A percentile compares a stretch with the other conserved stretches of the same genome.
phyloP scores from a whole-genome alignment of 179 eudicot species.

The Beta lomatogona region DNA sequence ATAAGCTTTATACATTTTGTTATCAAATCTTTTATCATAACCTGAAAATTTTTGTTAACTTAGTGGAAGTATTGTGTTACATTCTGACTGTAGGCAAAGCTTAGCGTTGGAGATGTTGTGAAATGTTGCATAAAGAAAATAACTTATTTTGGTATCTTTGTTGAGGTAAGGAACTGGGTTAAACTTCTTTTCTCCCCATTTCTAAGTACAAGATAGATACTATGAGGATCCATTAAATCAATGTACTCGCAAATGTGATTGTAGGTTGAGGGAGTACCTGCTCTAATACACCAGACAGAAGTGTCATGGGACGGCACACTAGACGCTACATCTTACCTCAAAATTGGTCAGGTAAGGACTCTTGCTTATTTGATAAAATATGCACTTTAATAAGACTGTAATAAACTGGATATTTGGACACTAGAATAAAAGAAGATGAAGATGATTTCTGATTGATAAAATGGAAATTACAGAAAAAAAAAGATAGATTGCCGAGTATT shows the following conservation, averaged over 20 bases:
- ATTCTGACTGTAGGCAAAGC: constrained; percentile 58
- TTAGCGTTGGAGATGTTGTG: constrained; percentile 76
- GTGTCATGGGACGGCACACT: constrained; percentile 89
- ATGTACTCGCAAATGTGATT: constrained; percentile 11
- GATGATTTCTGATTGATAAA: too few species aligned
- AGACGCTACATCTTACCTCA: constrained; percentile 69
- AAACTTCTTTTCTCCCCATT: not conserved
- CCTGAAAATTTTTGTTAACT: not conserved
- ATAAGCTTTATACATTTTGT: not conserved
- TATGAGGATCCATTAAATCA: not conserved
- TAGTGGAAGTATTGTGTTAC: not conserved
- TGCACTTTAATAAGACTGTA: not conserved
- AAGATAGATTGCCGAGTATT: too few species aligned
- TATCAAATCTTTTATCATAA: not conserved
- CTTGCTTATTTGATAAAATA: not conserved
- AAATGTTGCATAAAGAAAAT: constrained; percentile 83
- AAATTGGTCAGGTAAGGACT: constrained; percentile 77
- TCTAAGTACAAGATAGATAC: not conserved
- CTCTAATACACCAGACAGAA: constrained; percentile 86
- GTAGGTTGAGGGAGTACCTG: constrained; percentile 93
- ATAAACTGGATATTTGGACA: too few species aligned
- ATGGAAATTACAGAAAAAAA: too few species aligned
- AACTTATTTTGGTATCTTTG: constrained; percentile 87
- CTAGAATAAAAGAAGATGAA: too few species aligned
- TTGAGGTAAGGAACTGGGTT: constrained; percentile 42